phyloP scores from a whole-genome alignment of 176 grass and related monocot species.

The Avena insularis region DNA sequence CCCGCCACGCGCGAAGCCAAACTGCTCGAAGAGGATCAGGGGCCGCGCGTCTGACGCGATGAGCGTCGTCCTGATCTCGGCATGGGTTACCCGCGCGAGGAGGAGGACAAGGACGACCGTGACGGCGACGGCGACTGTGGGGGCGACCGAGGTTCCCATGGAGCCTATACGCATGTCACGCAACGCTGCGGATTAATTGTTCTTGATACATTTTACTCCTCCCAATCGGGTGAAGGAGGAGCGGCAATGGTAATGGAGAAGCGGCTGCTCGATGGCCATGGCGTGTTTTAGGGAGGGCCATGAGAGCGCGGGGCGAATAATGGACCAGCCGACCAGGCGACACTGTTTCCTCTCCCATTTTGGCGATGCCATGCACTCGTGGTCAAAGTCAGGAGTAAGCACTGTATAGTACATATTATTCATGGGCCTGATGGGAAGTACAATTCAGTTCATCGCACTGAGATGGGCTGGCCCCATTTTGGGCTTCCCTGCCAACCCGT shows the following conservation, averaged over 20 bases:
- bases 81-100: conserved; percentile 11
- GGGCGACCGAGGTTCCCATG: conserved; percentile 48
- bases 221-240: background rate
- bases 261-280: conserved; percentile 43
- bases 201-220: conserved; percentile 21
- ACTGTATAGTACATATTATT: background rate
- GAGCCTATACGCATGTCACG: conserved; percentile 26
- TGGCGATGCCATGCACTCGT: background rate
- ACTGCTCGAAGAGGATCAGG: conserved; percentile 76
- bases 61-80: conserved; percentile 55
- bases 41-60: conserved; percentile 53
- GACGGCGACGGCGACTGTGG: background rate
- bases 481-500: background rate
- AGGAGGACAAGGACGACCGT: conserved; percentile 13
- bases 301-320: background rate
- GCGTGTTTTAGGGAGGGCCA: conserved; percentile 61
- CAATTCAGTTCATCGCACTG: background rate
- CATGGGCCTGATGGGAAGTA: background rate
- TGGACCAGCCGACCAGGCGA: background rate
- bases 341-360: conserved; percentile 1
- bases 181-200: background rate
- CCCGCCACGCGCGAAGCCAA: conserved; percentile 61
- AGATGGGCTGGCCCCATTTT: background rate
- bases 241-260: conserved; percentile 11
- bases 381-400: background rate